These are phyloP conservation scores for Fistulifera solaris DNA, from an alignment of 108 stramenopile species.

Conservation along the genomic window DNA sequence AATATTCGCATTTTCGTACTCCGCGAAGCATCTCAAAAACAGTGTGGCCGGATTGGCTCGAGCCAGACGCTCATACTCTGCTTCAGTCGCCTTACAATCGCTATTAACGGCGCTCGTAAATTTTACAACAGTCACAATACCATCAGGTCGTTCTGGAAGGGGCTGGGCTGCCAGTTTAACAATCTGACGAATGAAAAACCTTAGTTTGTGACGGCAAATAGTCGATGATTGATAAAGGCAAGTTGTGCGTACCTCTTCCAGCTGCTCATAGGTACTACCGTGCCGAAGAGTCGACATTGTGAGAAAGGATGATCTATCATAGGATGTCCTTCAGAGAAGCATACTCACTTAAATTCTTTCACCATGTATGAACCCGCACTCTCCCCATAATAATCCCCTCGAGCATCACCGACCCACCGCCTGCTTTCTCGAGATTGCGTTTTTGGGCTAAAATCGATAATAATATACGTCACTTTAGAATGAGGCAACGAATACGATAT, in stretches of 20 bases:
- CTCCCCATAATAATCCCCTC: constrained; percentile 26
- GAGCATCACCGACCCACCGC: constrained; percentile 6
- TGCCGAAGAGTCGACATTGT: not conserved
- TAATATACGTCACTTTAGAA: no score
- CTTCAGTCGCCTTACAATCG: constrained; percentile 45
- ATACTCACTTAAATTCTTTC: constrained; percentile 25
- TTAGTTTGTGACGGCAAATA: no score
- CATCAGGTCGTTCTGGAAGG: constrained; percentile 60
- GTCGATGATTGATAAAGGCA: no score
- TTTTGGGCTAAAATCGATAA: no score
- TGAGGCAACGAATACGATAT: no score
- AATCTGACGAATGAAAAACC: constrained; percentile 9
- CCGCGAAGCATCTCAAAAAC: constrained; percentile 51
- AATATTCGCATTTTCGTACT: constrained; percentile 41
- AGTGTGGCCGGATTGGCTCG: constrained; percentile 49
- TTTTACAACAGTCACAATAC: constrained; percentile 57
- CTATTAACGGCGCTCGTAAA: constrained; percentile 19
- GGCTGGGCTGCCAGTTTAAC: constrained; percentile 40
- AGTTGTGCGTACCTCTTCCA: constrained; percentile 22
- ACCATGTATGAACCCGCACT: constrained; percentile 31
- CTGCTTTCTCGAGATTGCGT: no score
- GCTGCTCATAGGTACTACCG: constrained; percentile 35
- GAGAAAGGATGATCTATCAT: no score
- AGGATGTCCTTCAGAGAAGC: not conserved
- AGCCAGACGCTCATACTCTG: constrained; percentile 50